Evolutionary conservation across 2,329 filamentous ascomycete genomes (phyloP), one percentile per base, ranked within the genome.

Genomic region (Clarireedia sp.): DNA sequence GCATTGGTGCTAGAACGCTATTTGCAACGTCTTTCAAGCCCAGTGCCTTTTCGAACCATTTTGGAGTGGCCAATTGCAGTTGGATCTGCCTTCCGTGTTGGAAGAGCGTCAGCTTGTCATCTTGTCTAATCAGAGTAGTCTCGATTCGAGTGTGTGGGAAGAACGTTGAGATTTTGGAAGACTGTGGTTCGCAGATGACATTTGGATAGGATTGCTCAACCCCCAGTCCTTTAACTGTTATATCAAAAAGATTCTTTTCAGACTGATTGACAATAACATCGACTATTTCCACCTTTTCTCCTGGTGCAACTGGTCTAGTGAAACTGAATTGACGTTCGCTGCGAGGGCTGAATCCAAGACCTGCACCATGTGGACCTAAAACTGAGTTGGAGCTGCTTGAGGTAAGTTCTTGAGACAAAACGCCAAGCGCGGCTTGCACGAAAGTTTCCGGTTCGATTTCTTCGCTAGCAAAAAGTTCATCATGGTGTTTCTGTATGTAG

Each of bases 1-100:
- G 94, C 94, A 99, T 99, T 0, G 94, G 94, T 21, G 94, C 90
- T 23, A 89, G 78, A 1, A 97, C 90, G 52, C 87, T 94, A 57
- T 92, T 91, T 6, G 84, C 78, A 0, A 80, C 79, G 66, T 95
- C 89, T 69, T 89, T 91, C 59, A 88, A 74, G 0, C 92, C 91
- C 7, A 96, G 76, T 0, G 90, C 90, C 72, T 95, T 92, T 64
- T 90, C 88, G 56, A 87, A 86, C 90, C 91, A 99, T 45, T 77
- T 76, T 0, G 92, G 90, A 17, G 74, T 72, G 41, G 78, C 68
- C n/a, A 85, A 71, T 9, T 71, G 70, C 24, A 86, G 69, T 58
- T 84, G 78, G 5, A 79, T 81, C 72, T 83, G 82, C 60, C 73
- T 69, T 10, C 82, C 82, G 48, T 77, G 75, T 66, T 86, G 90